These are phyloP conservation scores for Heteromeles arbutifolia DNA, from an alignment of 306 rosid genomes.

Conservation along the genomic window DNA sequence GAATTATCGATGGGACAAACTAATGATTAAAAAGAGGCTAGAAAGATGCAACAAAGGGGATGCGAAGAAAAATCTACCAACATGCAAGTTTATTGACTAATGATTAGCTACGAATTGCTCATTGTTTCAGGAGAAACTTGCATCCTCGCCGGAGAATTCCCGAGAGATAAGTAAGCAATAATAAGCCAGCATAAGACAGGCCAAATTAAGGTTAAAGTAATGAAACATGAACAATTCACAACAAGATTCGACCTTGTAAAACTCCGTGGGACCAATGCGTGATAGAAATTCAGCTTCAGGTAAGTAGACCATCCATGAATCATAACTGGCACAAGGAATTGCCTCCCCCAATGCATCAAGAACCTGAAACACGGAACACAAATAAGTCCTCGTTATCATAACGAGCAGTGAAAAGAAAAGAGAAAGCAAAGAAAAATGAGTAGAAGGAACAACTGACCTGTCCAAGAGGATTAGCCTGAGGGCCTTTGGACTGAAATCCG, in stretches of 20 bases:
- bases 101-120: no score
- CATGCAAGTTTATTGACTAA: no score
- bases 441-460: conserved; percentile 29
- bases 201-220: not conserved
- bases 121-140: no score
- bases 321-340: conserved; percentile 69
- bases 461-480: conserved; percentile 86
- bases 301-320: conserved; percentile 92
- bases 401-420: no score
- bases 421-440: not conserved
- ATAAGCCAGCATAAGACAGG: not conserved
- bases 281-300: conserved; percentile 91
- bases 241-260: conserved; percentile 50
- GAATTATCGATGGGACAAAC: not conserved
- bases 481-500: conserved; percentile 88
- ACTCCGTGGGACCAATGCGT: conserved; percentile 88
- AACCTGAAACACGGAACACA: conserved; percentile 36
- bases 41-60: not conserved
- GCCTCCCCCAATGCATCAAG: conserved; percentile 80
- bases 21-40: not conserved
- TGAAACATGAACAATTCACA: not conserved
- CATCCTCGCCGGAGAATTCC: not conserved
- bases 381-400: no score
- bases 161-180: not conserved
- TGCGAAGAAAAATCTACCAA: not conserved